A percentile compares a stretch with the other conserved stretches of the same genome.
phyloP scores from a whole-genome alignment of 1,139 yeast genomes.

The Wickerhamomyces sp. region DNA sequence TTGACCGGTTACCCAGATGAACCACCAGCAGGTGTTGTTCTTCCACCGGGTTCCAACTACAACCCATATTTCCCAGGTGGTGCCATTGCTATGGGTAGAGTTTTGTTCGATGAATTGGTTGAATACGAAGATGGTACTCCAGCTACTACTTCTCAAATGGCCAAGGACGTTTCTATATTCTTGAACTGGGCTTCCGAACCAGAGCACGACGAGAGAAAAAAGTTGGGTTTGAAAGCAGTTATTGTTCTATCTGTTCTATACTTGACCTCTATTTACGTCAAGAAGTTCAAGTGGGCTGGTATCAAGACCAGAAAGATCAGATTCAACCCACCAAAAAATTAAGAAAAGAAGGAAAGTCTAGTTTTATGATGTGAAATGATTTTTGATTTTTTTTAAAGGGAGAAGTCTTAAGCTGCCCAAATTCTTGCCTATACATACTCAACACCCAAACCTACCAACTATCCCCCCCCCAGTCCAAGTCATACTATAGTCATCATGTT shows the following conservation, averaged over 20 bases:
- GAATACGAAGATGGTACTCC: slow-evolving; percentile 99
- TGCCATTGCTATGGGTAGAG: slow-evolving; percentile 98
- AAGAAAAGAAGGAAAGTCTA: slow-evolving; percentile 13
- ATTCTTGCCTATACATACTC: too few species aligned
- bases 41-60: slow-evolving; percentile 93
- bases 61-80: slow-evolving; percentile 99
- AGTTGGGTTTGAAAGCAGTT: slow-evolving; percentile 91
- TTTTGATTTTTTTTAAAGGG: too few species aligned
- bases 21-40: slow-evolving; percentile 93
- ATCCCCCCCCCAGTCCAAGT: not conserved
- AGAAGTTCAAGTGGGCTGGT: slow-evolving; percentile 98
- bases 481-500: slow-evolving; percentile 1
- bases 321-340: slow-evolving; percentile 85
- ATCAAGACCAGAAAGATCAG: slow-evolving; percentile 92
- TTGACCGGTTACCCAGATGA: slow-evolving; percentile 99
- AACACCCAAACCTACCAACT: not conserved
- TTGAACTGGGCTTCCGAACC: slow-evolving; percentile 99
- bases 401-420: too few species aligned
- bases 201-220: slow-evolving; percentile 97
- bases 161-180: slow-evolving; percentile 94
- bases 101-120: slow-evolving; percentile 91
- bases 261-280: slow-evolving; percentile 84
- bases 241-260: slow-evolving; percentile 74
- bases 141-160: slow-evolving; percentile 98
- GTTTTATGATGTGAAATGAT: not conserved